Conservation (phyloP, 1,139 yeast genomes). For the Taphrina confusa region DNA sequence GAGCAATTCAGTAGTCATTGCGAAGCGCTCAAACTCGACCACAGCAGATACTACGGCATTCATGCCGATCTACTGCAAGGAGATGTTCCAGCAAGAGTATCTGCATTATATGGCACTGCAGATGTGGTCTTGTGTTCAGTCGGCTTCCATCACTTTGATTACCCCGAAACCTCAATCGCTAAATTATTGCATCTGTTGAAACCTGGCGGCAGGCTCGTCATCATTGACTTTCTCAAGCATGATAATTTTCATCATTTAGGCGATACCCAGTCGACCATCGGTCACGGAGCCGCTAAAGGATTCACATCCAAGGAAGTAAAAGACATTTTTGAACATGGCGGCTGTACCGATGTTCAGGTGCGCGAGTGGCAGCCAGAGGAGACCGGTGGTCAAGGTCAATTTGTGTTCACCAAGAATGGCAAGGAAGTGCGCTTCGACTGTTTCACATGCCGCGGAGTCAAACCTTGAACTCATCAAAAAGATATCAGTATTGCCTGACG, state of each 20-base stretch:
- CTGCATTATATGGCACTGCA: not conserved
- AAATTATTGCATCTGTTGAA: not conserved
- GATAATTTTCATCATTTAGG: not conserved
- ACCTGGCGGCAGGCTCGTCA: conserved; percentile 23
- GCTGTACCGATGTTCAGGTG: conserved; percentile 21
- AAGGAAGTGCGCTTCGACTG: conserved; percentile 1
- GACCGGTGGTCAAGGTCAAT: conserved; percentile 10
- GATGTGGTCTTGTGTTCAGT: conserved; percentile 12
- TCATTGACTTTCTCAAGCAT: conserved; percentile 24
- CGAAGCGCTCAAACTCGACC: not conserved
- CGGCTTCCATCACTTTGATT: conserved; percentile 28
- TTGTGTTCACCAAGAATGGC: not conserved
- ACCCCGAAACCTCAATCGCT: conserved; percentile 6
- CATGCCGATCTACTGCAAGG: conserved; percentile 8
- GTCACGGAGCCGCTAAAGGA: conserved; percentile 17
- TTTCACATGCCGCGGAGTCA: conserved; percentile 25
- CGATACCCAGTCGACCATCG: conserved; percentile 9
- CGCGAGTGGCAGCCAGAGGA: conserved; percentile 6
- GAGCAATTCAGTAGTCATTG: conserved; percentile 2
- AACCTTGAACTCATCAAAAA: too few relatives aligned
- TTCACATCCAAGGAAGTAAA: conserved; percentile 1
- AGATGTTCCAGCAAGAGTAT: not conserved
- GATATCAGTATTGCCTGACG: too few relatives aligned
- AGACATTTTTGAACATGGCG: conserved; percentile 6
- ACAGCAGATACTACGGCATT: not conserved